phyloP scores from a whole-genome alignment of 495 filamentous ascomycete genomes.

The Neurospora sp. region DNA sequence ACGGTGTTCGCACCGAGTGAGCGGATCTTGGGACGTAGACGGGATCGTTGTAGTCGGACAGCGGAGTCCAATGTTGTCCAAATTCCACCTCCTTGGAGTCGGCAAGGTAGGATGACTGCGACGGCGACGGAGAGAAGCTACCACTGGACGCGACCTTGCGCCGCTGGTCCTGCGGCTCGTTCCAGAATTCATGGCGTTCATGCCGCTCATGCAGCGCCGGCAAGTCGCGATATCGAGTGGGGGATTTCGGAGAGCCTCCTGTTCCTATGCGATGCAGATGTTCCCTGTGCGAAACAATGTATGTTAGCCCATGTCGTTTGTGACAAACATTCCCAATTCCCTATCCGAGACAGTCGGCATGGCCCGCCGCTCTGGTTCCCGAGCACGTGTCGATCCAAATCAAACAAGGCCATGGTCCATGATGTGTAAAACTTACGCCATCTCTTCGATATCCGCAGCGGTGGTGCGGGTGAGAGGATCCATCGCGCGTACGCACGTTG shows the following conservation, averaged over 20 bases:
- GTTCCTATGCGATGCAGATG: slow-evolving; percentile 8
- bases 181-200: slow-evolving; percentile 2
- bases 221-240: background rate
- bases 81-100: background rate
- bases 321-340: slow-evolving; percentile 1
- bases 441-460: slow-evolving; percentile 9
- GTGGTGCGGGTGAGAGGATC: background rate
- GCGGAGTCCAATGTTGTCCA: slow-evolving; percentile 1
- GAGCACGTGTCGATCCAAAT: background rate
- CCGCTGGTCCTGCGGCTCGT: background rate
- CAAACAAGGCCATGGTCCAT: background rate
- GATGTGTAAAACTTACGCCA: slow-evolving; percentile 8
- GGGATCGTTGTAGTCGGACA: slow-evolving; percentile 4
- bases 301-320: background rate
- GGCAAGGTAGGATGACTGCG: background rate
- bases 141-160: background rate
- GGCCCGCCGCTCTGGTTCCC: background rate
- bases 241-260: background rate
- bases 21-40: slow-evolving; percentile 5
- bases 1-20: background rate
- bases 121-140: background rate
- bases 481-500: slow-evolving; percentile 1
- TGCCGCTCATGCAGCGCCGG: slow-evolving; percentile 3
- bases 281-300: background rate
- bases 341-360: background rate